Conservation (phyloP, 108 stramenopile species). For the Nitzschia sp. region DNA sequence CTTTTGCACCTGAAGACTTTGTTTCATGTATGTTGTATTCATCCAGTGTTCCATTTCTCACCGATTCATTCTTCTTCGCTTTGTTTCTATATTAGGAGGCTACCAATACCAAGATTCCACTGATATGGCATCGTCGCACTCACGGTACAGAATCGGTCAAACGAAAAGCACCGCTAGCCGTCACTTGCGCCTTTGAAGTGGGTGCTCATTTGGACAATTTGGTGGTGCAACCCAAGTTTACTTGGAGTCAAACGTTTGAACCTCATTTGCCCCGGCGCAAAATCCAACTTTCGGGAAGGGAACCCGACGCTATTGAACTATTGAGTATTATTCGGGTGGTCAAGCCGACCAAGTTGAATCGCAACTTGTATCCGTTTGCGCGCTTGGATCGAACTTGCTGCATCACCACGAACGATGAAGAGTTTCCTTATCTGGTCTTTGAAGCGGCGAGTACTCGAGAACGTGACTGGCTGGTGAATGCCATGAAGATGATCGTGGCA, state of each 20-base stretch:
- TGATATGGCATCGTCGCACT: constrained; percentile 38
- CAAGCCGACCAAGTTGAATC: constrained; percentile 19
- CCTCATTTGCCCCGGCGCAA: constrained; percentile 27
- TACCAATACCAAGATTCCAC: constrained; percentile 25
- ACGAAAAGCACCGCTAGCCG: constrained; percentile 15
- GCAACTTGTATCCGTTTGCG: constrained; percentile 40
- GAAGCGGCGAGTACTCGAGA: constrained; percentile 20
- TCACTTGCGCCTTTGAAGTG: constrained; percentile 60
- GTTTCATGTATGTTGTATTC: not conserved
- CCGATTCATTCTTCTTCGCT: not conserved
- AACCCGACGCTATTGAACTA: constrained; percentile 30
- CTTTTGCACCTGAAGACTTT: no score
- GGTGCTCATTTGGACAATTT: constrained; percentile 56
- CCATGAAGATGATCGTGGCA: constrained; percentile 37
- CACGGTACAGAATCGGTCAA: not conserved
- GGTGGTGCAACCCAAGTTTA: constrained; percentile 74
- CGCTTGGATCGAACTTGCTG: constrained; percentile 27
- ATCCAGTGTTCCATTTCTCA: not conserved
- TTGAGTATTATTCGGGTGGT: constrained; percentile 40
- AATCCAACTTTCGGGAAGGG: constrained; percentile 16
- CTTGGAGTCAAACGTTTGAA: constrained; percentile 57
- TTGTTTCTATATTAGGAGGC: constrained; percentile 17
- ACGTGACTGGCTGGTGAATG: constrained; percentile 31
- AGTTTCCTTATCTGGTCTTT: constrained; percentile 31
- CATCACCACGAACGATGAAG: constrained; percentile 34